Conservation (phyloP, 768 basidiomycete genomes). For the Boletus rufocinnamomeus region DNA sequence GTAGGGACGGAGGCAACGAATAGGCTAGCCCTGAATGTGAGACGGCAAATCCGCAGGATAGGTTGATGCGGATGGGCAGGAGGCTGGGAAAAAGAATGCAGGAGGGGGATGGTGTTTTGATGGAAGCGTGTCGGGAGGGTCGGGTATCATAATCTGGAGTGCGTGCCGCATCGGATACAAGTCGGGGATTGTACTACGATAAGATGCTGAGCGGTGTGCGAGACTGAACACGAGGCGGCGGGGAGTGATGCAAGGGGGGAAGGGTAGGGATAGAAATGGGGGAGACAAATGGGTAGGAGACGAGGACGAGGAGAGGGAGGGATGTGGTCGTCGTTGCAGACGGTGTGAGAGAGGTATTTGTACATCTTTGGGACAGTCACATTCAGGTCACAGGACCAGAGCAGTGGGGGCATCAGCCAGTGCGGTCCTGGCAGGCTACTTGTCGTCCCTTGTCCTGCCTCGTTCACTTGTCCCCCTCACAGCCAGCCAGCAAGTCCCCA, state of each 20-base stretch:
- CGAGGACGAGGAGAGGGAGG: neutral
- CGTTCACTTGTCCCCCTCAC: conserved; percentile 15
- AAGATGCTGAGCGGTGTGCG: neutral
- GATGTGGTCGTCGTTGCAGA: neutral
- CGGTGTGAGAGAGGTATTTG: conserved; percentile 19
- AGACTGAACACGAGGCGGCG: neutral
- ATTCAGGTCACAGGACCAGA: conserved; percentile 35
- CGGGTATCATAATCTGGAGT: conserved; percentile 8
- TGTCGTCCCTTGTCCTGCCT: conserved; percentile 30
- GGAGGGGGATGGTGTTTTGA: conserved; percentile 8
- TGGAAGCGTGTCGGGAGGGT: conserved; percentile 2
- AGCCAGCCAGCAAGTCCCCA: conserved; percentile 1
- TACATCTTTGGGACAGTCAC: conserved; percentile 37
- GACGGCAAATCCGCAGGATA: neutral
- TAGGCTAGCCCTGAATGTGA: neutral
- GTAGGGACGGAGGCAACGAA: neutral
- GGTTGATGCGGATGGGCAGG: neutral
- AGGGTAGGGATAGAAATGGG: neutral
- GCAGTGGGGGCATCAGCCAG: conserved; percentile 19
- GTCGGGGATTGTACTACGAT: conserved; percentile 13
- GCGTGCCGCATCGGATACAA: conserved; percentile 1
- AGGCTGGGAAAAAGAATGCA: conserved; percentile 15
- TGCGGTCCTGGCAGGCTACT: conserved; percentile 24
- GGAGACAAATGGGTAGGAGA: neutral
- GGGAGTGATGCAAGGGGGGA: neutral